A percentile compares a stretch with the other conserved stretches of the same genome.
These are phyloP conservation scores for Lachancea cidri DNA, from an alignment of 805 yeast genomes.

Conservation along the genomic window DNA sequence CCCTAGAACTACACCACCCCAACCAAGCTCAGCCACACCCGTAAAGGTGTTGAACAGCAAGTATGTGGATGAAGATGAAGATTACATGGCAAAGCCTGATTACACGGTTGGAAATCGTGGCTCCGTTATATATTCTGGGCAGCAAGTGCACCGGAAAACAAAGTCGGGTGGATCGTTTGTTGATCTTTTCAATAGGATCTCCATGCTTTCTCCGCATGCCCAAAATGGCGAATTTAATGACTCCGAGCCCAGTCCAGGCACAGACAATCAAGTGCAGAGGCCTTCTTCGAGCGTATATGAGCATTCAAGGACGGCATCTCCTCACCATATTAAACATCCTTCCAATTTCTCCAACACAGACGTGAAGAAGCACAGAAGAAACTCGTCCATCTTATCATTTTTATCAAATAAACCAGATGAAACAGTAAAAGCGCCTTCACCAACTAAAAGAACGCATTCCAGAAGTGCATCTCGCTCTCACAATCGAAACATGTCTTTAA, in stretches of 20 bases:
- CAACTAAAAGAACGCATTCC: slow-evolving; percentile 10
- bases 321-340: slow-evolving; percentile 14
- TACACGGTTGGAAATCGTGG: slow-evolving; percentile 14
- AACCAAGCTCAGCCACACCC: slow-evolving; percentile 7
- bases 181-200: slow-evolving; percentile 31
- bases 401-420: slow-evolving; percentile 23
- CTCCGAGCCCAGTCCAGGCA: background rate
- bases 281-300: slow-evolving; percentile 40
- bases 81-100: background rate
- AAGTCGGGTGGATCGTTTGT: slow-evolving; percentile 33
- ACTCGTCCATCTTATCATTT: slow-evolving; percentile 55
- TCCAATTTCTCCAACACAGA: slow-evolving; percentile 21
- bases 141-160: slow-evolving; percentile 23
- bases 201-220: slow-evolving; percentile 18
- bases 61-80: background rate
- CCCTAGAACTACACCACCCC: slow-evolving; percentile 8
- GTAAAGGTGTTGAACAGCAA: slow-evolving; percentile 1
- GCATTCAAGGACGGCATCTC: slow-evolving; percentile 24
- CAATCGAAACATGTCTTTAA: slow-evolving; percentile 18
- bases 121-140: slow-evolving; percentile 17
- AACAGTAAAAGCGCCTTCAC: slow-evolving; percentile 11
- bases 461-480: slow-evolving; percentile 10
- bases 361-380: slow-evolving; percentile 46
- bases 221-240: background rate
- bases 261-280: slow-evolving; percentile 27